Evolutionary conservation across 768 basidiomycete species (phyloP), one percentile per base, ranked within the genome.

Genomic region (Psilocybe sp.): DNA sequence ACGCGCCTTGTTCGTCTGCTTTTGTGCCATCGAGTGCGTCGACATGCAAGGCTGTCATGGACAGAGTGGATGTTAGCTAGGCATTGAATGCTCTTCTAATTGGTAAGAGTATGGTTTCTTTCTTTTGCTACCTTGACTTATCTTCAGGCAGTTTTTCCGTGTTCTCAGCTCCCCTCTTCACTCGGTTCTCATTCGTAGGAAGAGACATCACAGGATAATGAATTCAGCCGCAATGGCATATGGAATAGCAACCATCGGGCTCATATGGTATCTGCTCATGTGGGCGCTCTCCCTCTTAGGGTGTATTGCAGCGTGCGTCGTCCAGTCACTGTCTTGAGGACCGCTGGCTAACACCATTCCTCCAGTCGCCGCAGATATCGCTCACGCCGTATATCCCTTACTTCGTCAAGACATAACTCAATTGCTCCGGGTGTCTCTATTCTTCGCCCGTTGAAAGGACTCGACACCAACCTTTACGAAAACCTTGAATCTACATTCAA

Each of bases 391-490:
- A 77, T 78, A 14, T 85, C 84, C 5, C 85, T 82, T 28, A 71
- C 80, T 32, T 69, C 80, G 5, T 72, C 75, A n/a, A 71, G 79
- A 23, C 64, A 73, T 9, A 53, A 71, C 6, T 60, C 65, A 14
- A 62, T 73, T 14, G 79, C 81, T 3, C 93, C 94, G 10, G 96
- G 94, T 15, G 96, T 98, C 28, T 92, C 94, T 2, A 92, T 98
- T 58, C 76, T 98, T 44, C 84, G 97, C 40, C 97, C 97, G 6
- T 76, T 99, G 44, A 95, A 95, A 65, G 97, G 97, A 12, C 75
- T 99, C 18, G 97, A 99, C 68, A 81, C 87, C 50, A 98, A 98
- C 65, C 79, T 99, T 15, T 98, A 89, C 68, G 94, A 97, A 72
- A 98, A 98, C 66, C 72, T 99, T 44, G 92, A 97, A 68, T 92